These are phyloP conservation scores for Neonectria neomacrospora DNA, from an alignment of 2,329 filamentous ascomycete species.

Conservation along the genomic window DNA sequence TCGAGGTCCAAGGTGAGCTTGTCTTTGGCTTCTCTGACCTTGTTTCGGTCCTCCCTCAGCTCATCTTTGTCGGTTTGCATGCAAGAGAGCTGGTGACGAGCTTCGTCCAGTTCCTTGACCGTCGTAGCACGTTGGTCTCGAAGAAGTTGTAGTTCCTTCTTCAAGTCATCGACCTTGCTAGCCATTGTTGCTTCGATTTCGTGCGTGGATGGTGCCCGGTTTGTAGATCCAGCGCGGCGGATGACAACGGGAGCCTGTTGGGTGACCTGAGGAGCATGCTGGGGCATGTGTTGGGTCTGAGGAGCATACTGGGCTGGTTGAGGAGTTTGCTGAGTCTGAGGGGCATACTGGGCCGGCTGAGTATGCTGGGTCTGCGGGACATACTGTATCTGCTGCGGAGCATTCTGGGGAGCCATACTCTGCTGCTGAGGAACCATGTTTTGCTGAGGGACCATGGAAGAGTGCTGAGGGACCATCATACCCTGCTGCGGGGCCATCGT, in stretches of 20 bases:
- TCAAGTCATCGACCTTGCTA: conserved; percentile 39
- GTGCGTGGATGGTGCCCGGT: conserved; percentile 35
- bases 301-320: conserved; percentile 23
- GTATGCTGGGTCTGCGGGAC: neutral
- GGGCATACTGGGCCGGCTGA: conserved; percentile 21
- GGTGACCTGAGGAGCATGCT: neutral
- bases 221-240: conserved; percentile 10
- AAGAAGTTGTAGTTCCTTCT: conserved; percentile 35
- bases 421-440: conserved; percentile 11
- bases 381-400: conserved; percentile 3
- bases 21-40: conserved; percentile 37
- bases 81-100: conserved; percentile 36
- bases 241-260: conserved; percentile 1
- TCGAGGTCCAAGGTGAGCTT: conserved; percentile 39
- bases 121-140: conserved; percentile 39
- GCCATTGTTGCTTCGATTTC: conserved; percentile 37
- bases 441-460: neutral
- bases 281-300: conserved; percentile 20
- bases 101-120: conserved; percentile 39
- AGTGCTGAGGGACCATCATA: neutral
- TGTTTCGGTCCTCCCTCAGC: conserved; percentile 40
- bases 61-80: conserved; percentile 44
- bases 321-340: conserved; percentile 13
- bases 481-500: conserved; percentile 29
- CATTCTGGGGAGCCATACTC: neutral